A percentile compares a stretch with the other conserved stretches of the same genome.
phyloP scores from a whole-genome alignment of 2,329 filamentous ascomycete species.

The Immersiporthe knoxdaviesiana region DNA sequence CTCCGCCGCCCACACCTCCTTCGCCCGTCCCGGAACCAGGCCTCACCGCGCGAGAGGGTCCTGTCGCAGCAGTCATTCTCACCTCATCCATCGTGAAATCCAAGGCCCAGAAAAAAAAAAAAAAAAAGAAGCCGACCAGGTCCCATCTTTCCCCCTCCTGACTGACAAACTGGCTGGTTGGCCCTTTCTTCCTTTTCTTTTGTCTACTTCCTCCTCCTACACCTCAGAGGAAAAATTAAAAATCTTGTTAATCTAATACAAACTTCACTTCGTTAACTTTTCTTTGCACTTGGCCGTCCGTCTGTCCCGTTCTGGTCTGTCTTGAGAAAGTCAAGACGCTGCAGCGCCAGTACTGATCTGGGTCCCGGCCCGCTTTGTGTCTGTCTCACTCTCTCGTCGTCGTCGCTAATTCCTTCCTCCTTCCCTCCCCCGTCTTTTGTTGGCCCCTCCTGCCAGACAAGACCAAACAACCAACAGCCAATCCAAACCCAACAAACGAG shows the following conservation, averaged over 20 bases:
- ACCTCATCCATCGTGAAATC: constrained; percentile 2
- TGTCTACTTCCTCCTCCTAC: background rate
- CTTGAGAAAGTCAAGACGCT: background rate
- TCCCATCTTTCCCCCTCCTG: background rate
- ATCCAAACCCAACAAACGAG: background rate
- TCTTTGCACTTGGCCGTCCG: background rate
- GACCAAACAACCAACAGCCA: background rate
- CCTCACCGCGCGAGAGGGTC: background rate
- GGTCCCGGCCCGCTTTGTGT: constrained; percentile 1
- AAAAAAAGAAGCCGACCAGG: background rate
- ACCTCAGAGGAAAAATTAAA: background rate
- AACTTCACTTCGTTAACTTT: background rate
- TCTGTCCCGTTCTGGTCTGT: no score
- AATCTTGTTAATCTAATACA: background rate
- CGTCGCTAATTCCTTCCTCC: background rate
- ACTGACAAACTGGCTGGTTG: background rate
- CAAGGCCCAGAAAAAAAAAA: background rate
- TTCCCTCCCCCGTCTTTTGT: background rate
- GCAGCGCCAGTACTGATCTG: background rate
- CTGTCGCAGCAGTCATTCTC: background rate
- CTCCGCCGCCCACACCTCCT: background rate
- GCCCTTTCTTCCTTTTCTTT: background rate
- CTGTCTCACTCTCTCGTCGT: background rate
- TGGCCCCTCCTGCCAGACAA: background rate
- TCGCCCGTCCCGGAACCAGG: constrained; percentile 5